These are phyloP conservation scores for Penicillium nordicum DNA, from an alignment of 2,329 filamentous ascomycete species.

Conservation along the genomic window DNA sequence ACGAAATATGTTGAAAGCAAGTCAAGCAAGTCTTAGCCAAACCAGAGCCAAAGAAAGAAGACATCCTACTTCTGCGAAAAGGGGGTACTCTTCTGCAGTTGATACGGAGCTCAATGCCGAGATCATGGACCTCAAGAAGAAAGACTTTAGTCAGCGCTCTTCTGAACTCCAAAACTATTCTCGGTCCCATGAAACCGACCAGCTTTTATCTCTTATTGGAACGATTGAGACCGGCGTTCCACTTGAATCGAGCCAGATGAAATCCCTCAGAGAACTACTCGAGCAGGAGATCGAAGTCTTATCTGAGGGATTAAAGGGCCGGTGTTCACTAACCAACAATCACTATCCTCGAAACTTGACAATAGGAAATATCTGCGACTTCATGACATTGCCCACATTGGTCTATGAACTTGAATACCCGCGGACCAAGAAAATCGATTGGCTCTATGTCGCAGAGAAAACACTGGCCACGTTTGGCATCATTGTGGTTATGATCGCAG, in stretches of 20 bases:
- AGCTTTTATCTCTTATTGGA: slow-evolving; percentile 59
- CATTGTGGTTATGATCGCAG: slow-evolving; percentile 69
- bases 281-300: slow-evolving; percentile 64
- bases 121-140: slow-evolving; percentile 5
- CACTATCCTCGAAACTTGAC: slow-evolving; percentile 69
- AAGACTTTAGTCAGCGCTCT: slow-evolving; percentile 45
- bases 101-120: not conserved
- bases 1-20: slow-evolving; percentile 32
- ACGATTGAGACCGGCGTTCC: slow-evolving; percentile 61
- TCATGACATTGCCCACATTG: slow-evolving; percentile 69
- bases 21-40: slow-evolving; percentile 9
- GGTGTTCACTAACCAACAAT: slow-evolving; percentile 49
- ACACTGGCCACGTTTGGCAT: slow-evolving; percentile 66
- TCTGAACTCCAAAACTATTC: slow-evolving; percentile 15
- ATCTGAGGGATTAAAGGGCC: slow-evolving; percentile 63
- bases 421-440: slow-evolving; percentile 65
- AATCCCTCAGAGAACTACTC: slow-evolving; percentile 63
- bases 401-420: slow-evolving; percentile 78
- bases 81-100: not conserved
- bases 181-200: slow-evolving; percentile 41
- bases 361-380: slow-evolving; percentile 64
- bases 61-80: not conserved
- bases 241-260: slow-evolving; percentile 54
- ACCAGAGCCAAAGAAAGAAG: not conserved
- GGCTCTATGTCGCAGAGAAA: slow-evolving; percentile 73